phyloP scores from a whole-genome alignment of 2,329 filamentous ascomycete genomes.

The Sporothrix euskadiensis region DNA sequence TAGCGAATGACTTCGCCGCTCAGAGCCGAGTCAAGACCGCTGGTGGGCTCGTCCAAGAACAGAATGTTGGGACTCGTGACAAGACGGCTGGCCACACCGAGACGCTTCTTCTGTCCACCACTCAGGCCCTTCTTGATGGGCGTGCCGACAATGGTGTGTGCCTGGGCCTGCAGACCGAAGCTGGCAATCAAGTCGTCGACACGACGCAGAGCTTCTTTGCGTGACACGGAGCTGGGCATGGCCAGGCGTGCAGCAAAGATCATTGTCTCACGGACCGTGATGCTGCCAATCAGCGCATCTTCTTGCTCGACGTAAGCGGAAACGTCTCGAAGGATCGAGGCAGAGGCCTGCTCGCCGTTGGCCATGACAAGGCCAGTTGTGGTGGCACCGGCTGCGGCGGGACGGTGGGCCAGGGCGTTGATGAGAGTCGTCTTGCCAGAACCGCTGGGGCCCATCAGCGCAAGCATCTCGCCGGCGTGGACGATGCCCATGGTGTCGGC shows the following conservation, averaged over 20 bases:
- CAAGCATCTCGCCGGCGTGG: conserved; percentile 69
- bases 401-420: conserved; percentile 68
- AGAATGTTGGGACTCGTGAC: conserved; percentile 79
- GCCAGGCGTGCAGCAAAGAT: conserved; percentile 73
- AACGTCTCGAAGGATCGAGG: conserved; percentile 61
- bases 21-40: conserved; percentile 75
- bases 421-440: conserved; percentile 82
- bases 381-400: conserved; percentile 53
- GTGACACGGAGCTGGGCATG: conserved; percentile 46
- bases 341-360: conserved; percentile 60
- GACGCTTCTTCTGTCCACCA: conserved; percentile 79
- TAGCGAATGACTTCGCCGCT: conserved; percentile 76
- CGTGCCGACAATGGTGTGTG: conserved; percentile 74
- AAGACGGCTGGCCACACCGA: conserved; percentile 77
- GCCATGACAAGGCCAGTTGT: conserved; percentile 54
- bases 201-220: conserved; percentile 60
- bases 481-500: conserved; percentile 63
- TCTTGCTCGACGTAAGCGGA: conserved; percentile 85
- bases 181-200: conserved; percentile 67
- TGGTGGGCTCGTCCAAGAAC: conserved; percentile 83
- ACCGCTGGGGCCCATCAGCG: conserved; percentile 75
- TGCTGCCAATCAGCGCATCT: conserved; percentile 76
- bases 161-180: conserved; percentile 70
- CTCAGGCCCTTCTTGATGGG: conserved; percentile 80
- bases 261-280: conserved; percentile 79